Evolutionary conservation across 768 basidiomycete species (phyloP).

Genomic region (Trametes elegans): DNA sequence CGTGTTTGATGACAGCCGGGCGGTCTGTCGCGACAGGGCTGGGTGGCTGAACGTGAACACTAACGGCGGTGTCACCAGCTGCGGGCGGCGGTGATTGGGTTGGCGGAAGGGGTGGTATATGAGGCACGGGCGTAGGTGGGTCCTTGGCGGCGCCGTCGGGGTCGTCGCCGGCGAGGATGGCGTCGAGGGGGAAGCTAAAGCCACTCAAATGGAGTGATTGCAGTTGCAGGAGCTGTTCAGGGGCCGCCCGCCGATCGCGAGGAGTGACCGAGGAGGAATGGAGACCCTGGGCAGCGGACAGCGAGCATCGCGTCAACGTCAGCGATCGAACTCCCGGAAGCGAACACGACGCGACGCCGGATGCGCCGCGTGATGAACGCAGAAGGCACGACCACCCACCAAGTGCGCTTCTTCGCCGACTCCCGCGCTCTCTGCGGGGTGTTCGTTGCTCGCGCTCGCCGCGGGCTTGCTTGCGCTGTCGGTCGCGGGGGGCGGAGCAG

Average conservation of each 20-base stretch:
- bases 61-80: too few species aligned
- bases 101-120: background rate
- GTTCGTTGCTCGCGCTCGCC: background rate
- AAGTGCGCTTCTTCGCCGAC: background rate
- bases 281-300: background rate
- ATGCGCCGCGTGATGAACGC: background rate
- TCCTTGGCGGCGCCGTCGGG: background rate
- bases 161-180: background rate
- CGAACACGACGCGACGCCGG: background rate
- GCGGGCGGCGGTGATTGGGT: background rate
- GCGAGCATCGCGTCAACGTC: background rate
- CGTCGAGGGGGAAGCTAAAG: conserved; percentile 17
- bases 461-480: background rate
- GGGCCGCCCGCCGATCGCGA: background rate
- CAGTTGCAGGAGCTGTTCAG: conserved; percentile 5
- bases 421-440: background rate
- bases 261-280: background rate
- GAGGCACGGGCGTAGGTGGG: background rate
- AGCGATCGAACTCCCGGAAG: background rate
- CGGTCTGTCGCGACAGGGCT: background rate
- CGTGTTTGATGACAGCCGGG: background rate
- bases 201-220: conserved; percentile 18
- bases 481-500: background rate
- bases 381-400: background rate
- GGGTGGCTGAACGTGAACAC: too few species aligned